phyloP scores from a whole-genome alignment of 441 rosid genomes.

The Arabidopsis lyrata region DNA sequence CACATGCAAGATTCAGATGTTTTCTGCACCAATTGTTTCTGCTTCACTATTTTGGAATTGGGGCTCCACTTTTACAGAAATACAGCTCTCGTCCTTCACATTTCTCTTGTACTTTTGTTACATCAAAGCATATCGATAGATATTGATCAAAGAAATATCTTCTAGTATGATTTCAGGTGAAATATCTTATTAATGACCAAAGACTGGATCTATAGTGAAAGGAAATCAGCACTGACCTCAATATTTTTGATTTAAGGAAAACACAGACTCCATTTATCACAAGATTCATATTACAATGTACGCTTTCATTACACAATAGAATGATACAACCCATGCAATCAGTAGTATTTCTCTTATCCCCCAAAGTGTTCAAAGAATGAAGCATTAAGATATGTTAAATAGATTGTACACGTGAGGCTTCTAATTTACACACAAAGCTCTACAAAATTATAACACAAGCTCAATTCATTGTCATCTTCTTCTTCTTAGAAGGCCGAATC shows the following conservation, averaged over 20 bases:
- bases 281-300: conserved; percentile 29
- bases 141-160: conserved; percentile 10
- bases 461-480: conserved; percentile 29
- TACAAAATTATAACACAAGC: conserved; percentile 42
- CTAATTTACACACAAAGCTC: conserved; percentile 42
- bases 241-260: not conserved
- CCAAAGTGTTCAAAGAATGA: conserved; percentile 29
- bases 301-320: conserved; percentile 31
- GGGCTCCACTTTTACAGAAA: conserved; percentile 38
- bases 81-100: conserved; percentile 31
- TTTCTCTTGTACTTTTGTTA: conserved; percentile 22
- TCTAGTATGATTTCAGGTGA: not conserved
- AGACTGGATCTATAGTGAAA: conserved; percentile 4
- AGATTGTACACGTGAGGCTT: conserved; percentile 36
- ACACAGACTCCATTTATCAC: conserved; percentile 22
- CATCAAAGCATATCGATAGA: conserved; percentile 7
- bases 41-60: conserved; percentile 38
- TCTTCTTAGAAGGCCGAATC: conserved; percentile 33
- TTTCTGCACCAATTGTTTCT: conserved; percentile 42
- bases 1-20: conserved; percentile 49
- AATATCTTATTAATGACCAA: conserved; percentile 7
- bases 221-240: not conserved
- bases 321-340: conserved; percentile 34
- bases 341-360: conserved; percentile 19
- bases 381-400: conserved; percentile 35